Conservation (phyloP, 805 yeast genomes). For the Metschnikowia noctiluminum region DNA sequence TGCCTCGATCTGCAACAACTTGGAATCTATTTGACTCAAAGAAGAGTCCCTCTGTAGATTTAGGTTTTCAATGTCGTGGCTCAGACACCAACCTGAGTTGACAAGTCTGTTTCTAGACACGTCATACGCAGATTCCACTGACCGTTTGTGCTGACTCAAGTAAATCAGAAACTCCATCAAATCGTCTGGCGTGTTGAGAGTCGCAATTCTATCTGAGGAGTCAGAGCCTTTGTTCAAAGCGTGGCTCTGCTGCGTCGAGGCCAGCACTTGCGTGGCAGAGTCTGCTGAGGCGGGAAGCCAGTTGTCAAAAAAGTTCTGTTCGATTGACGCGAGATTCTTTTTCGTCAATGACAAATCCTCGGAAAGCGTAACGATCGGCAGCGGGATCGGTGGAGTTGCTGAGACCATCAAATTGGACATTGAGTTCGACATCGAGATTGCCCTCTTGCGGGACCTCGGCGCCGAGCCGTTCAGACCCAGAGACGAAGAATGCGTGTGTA, state of each 20-base stretch:
- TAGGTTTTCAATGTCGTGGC: slow-evolving; percentile 38
- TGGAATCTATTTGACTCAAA: slow-evolving; percentile 36
- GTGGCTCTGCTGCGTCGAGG: neutral
- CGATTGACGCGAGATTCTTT: slow-evolving; percentile 28
- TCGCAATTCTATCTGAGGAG: slow-evolving; percentile 10
- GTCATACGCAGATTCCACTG: slow-evolving; percentile 33
- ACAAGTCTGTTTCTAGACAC: slow-evolving; percentile 29
- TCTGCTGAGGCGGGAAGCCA: neutral
- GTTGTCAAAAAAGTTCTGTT: slow-evolving; percentile 34
- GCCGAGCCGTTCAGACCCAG: slow-evolving; percentile 11
- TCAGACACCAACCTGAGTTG: slow-evolving; percentile 43
- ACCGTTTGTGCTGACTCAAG: slow-evolving; percentile 31
- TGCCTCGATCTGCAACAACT: slow-evolving; percentile 35
- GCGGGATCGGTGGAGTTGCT: slow-evolving; percentile 32
- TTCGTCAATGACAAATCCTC: slow-evolving; percentile 32
- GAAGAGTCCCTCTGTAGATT: slow-evolving; percentile 33
- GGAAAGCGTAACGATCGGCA: slow-evolving; percentile 38
- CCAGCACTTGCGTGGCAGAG: neutral
- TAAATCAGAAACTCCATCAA: slow-evolving; percentile 31
- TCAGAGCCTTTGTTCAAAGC: neutral
- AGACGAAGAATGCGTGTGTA: slow-evolving; percentile 15
- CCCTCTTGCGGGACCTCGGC: slow-evolving; percentile 17
- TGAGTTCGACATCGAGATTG: slow-evolving; percentile 23
- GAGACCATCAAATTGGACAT: no score
- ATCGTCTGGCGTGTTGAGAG: slow-evolving; percentile 24